Evolutionary conservation across 176 grass and related monocot genomes (phyloP).

Genomic region (Oryza australiensis): DNA sequence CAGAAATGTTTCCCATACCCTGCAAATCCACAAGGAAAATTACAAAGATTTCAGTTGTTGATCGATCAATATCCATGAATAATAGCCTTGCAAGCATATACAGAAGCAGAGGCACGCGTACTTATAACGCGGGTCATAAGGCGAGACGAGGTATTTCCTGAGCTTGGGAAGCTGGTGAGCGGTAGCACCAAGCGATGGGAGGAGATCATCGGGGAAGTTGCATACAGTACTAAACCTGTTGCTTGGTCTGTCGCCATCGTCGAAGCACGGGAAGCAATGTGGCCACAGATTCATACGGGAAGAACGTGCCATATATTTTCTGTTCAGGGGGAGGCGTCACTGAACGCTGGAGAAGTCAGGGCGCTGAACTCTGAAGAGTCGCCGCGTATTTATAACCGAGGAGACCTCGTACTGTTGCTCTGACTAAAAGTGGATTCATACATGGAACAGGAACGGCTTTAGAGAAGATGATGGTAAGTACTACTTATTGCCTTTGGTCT

Average conservation of each 20-base stretch:
- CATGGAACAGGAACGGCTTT: slow-evolving; percentile 9
- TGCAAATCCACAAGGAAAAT: slow-evolving; percentile 9
- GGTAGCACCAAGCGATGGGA: slow-evolving; percentile 55
- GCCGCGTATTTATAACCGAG: slow-evolving; percentile 42
- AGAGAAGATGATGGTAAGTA: slow-evolving; percentile 2
- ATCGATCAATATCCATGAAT: neutral
- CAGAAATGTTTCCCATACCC: slow-evolving; percentile 71
- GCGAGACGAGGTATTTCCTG: slow-evolving; percentile 50
- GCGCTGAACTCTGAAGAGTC: slow-evolving; percentile 17
- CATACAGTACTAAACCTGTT: neutral
- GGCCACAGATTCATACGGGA: slow-evolving; percentile 21
- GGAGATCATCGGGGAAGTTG: slow-evolving; percentile 37
- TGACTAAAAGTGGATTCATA: neutral
- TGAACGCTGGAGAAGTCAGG: neutral
- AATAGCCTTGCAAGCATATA: neutral
- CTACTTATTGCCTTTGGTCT: slow-evolving; percentile 26
- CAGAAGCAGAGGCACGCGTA: slow-evolving; percentile 12
- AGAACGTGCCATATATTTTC: slow-evolving; percentile 35
- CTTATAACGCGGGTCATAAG: slow-evolving; percentile 62
- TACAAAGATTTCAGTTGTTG: too few species aligned
- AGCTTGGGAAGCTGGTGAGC: slow-evolving; percentile 28
- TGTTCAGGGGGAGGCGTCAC: neutral
- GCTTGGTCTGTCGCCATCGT: neutral
- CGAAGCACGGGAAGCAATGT: slow-evolving; percentile 24
- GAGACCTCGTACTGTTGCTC: neutral